These are phyloP conservation scores for Malassezia cuniculi DNA, from an alignment of 1,284 basidiomycete species.

Conservation along the genomic window DNA sequence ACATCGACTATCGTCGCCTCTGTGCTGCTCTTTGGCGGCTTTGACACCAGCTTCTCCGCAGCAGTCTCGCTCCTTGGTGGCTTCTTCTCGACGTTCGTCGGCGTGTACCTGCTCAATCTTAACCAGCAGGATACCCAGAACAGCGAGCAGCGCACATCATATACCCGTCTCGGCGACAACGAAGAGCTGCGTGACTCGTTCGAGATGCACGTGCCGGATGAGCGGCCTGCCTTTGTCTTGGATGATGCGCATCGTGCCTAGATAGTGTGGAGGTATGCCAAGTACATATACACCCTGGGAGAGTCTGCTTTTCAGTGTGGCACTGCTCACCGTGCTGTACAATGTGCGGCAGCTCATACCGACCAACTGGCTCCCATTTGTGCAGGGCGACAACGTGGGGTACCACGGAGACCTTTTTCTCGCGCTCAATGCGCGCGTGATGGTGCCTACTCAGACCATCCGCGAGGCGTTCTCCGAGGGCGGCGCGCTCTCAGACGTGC, in stretches of 20 bases:
- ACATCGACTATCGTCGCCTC: conserved; percentile 87
- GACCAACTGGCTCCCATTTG: conserved; percentile 2
- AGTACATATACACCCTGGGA: no score
- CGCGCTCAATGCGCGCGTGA: neutral
- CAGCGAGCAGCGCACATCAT: conserved; percentile 19
- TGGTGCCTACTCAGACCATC: conserved; percentile 5
- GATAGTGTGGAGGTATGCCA: no score
- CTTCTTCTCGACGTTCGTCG: conserved; percentile 43
- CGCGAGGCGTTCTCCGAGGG: conserved; percentile 6
- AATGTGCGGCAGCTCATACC: conserved; percentile 4
- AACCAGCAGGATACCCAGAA: conserved; percentile 34
- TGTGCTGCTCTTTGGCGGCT: conserved; percentile 87
- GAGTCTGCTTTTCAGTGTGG: no score
- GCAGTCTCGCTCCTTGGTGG: conserved; percentile 41
- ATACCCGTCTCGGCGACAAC: neutral
- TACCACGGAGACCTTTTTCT: conserved; percentile 10
- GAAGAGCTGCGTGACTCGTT: conserved; percentile 1
- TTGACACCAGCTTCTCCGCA: conserved; percentile 75
- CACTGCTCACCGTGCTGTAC: conserved; percentile 5
- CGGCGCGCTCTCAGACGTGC: neutral
- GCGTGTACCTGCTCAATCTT: conserved; percentile 43
- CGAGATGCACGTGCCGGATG: neutral
- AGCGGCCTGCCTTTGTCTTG: no score
- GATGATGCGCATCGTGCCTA: no score
- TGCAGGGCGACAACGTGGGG: neutral